Conservation (phyloP, 495 filamentous ascomycete species). For the Aspergillus sclerotioniger region DNA sequence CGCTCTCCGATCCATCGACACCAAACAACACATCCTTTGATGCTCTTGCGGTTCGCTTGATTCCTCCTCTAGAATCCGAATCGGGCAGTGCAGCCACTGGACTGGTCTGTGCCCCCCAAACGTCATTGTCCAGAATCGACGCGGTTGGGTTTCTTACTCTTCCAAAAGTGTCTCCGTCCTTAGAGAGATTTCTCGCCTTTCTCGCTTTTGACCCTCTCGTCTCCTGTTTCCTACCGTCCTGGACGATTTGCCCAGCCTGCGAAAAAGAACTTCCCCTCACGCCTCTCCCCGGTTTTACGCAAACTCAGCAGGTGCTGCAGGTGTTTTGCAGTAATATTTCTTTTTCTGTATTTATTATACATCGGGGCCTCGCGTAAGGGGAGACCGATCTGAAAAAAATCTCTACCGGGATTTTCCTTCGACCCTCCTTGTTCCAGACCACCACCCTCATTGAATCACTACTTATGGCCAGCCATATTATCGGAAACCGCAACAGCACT, state of each 20-base stretch:
- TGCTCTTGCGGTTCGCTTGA: slow-evolving; percentile 30
- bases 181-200: slow-evolving; percentile 26
- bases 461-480: slow-evolving; percentile 57
- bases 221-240: slow-evolving; percentile 9
- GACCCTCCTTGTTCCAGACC: slow-evolving; percentile 33
- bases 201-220: slow-evolving; percentile 16
- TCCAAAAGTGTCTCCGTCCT: slow-evolving; percentile 17
- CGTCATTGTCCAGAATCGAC: slow-evolving; percentile 30
- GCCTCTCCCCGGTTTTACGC: slow-evolving; percentile 27
- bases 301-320: slow-evolving; percentile 94
- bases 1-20: slow-evolving; percentile 17
- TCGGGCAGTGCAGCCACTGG: slow-evolving; percentile 49
- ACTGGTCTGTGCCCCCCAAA: slow-evolving; percentile 46
- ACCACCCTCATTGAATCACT: slow-evolving; percentile 3
- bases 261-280: slow-evolving; percentile 8
- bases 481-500: slow-evolving; percentile 95
- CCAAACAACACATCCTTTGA: slow-evolving; percentile 17
- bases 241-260: neutral
- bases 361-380: slow-evolving; percentile 18
- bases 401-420: slow-evolving; percentile 12
- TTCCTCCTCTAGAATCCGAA: slow-evolving; percentile 20
- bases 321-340: slow-evolving; percentile 57
- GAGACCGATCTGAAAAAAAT: slow-evolving; percentile 7
- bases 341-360: slow-evolving; percentile 42
- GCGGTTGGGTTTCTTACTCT: slow-evolving; percentile 17